phyloP scores from a whole-genome alignment of 2,329 filamentous ascomycete genomes.

The Pseudopithomyces chartarum region DNA sequence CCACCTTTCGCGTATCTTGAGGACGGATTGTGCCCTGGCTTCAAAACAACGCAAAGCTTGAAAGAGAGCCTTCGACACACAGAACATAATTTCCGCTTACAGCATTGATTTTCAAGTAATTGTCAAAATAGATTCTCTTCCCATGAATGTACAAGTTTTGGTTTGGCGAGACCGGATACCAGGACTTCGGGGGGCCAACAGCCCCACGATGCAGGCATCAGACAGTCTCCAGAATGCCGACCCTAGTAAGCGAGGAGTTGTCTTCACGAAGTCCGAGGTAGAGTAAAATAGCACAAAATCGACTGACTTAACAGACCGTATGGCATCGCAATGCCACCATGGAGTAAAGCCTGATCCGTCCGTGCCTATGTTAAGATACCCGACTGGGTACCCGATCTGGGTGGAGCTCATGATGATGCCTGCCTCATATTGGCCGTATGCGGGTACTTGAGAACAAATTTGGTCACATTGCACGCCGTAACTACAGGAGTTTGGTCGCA shows the following conservation, averaged over 20 bases:
- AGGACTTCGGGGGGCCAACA: constrained; percentile 1
- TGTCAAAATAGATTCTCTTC: neutral
- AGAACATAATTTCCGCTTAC: neutral
- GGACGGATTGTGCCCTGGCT: neutral
- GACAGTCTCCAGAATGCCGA: neutral
- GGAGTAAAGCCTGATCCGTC: neutral
- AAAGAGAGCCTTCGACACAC: neutral
- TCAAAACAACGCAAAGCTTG: neutral
- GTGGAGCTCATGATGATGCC: neutral
- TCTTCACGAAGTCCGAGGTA: constrained; percentile 2
- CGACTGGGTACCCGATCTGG: too few species aligned
- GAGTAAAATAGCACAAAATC: neutral
- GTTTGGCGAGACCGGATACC: neutral
- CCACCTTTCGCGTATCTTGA: neutral
- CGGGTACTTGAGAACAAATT: neutral
- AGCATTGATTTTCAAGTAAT: neutral
- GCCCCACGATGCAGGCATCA: neutral
- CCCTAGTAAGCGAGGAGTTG: neutral
- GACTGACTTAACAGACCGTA: neutral
- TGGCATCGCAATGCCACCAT: neutral
- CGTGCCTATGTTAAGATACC: neutral
- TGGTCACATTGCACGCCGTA: neutral
- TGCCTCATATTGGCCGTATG: neutral
- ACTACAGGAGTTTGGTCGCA: neutral
- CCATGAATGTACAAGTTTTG: neutral